Evolutionary conservation across 441 rosid genomes (phyloP).

Genomic region (Populus hybrid): DNA sequence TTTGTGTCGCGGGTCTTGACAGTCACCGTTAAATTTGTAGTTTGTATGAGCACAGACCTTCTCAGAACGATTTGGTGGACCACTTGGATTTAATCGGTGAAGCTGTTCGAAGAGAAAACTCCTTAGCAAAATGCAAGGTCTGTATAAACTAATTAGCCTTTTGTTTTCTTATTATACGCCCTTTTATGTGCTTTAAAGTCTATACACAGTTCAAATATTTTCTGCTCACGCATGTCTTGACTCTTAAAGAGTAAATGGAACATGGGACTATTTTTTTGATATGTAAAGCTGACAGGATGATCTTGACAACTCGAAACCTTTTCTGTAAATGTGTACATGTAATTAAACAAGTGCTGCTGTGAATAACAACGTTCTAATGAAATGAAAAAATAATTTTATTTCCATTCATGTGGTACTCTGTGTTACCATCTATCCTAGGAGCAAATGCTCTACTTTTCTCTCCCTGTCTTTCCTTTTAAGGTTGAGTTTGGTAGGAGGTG

Average conservation of each 20-base stretch:
- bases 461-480: too few species aligned
- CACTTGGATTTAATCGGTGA: slow-evolving; percentile 55
- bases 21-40: slow-evolving; percentile 39
- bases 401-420: not conserved
- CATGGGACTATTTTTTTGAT: not conserved
- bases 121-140: slow-evolving; percentile 67
- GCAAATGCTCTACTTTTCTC: not conserved
- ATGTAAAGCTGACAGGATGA: not conserved
- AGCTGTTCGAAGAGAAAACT: slow-evolving; percentile 54
- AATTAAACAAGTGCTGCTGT: not conserved
- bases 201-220: not conserved
- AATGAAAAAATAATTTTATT: not conserved
- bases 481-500: too few species aligned
- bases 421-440: not conserved
- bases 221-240: not conserved
- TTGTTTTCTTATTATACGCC: not conserved
- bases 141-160: not conserved
- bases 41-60: slow-evolving; percentile 59
- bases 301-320: not conserved
- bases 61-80: slow-evolving; percentile 73
- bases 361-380: not conserved
- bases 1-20: not conserved
- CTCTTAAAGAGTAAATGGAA: not conserved
- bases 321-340: too few species aligned
- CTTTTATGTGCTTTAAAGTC: not conserved